Conservation (phyloP, 208 protist species). For the Crithidia sp. region DNA sequence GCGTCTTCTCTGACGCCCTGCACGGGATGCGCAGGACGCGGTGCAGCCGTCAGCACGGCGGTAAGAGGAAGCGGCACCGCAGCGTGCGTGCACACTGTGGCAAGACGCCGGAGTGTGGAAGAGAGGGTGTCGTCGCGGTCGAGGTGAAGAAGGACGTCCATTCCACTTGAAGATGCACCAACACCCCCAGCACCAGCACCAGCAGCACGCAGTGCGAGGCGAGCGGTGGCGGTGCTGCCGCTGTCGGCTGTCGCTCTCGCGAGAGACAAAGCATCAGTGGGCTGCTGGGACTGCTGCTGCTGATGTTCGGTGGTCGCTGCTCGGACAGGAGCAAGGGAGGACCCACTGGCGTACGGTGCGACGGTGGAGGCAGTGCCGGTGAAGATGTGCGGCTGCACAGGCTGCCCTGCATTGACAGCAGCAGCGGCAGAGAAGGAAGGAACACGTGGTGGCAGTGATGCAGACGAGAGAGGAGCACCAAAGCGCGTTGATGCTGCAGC, state of each 20-base stretch:
- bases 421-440: not conserved
- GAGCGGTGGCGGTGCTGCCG: not conserved
- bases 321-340: constrained; percentile 8
- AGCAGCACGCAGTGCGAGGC: not conserved
- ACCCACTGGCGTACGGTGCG: constrained; percentile 18
- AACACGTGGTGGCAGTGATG: too few relatives aligned
- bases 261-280: not conserved
- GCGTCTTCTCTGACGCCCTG: not conserved
- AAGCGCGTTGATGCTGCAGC: too few relatives aligned
- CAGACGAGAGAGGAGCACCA: too few relatives aligned
- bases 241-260: not conserved
- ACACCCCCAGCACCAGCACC: too few relatives aligned
- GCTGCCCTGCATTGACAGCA: not conserved
- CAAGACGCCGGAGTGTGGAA: constrained; percentile 14
- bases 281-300: not conserved
- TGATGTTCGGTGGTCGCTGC: not conserved
- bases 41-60: constrained; percentile 34
- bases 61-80: constrained; percentile 32
- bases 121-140: constrained; percentile 33
- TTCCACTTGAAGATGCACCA: not conserved
- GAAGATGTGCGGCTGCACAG: not conserved
- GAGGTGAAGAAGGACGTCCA: constrained; percentile 37
- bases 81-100: not conserved
- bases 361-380: not conserved
- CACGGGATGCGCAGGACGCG: constrained; percentile 29